A percentile compares a stretch with the other conserved stretches of the same genome.
phyloP scores from a whole-genome alignment of 179 eudicot genomes.

The Camellia oleifera region DNA sequence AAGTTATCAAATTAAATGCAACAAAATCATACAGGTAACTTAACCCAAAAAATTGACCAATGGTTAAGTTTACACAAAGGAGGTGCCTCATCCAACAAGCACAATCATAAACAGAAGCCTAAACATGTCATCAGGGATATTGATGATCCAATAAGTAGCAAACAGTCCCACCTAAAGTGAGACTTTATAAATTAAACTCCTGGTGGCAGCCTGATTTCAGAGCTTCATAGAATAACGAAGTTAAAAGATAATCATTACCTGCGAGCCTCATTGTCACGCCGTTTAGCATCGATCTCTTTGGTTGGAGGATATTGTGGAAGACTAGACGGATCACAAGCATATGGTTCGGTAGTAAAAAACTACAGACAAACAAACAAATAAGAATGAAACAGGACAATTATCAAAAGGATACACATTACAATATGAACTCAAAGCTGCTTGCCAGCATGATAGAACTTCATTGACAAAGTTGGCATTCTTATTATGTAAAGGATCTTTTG shows the following conservation, averaged over 20 bases:
- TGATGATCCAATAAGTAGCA: neutral
- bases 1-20: neutral
- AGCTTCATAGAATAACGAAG: neutral
- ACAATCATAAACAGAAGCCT: constrained; percentile 5
- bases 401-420: neutral
- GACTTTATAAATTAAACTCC: neutral
- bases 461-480: neutral
- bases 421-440: neutral
- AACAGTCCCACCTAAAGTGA: neutral
- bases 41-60: neutral
- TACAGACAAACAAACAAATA: constrained; percentile 24
- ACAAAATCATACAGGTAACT: neutral
- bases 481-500: neutral
- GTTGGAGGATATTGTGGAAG: constrained; percentile 83
- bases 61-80: neutral
- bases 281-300: constrained; percentile 87
- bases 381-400: neutral
- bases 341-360: constrained; percentile 74
- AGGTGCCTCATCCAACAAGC: neutral
- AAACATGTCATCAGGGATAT: neutral
- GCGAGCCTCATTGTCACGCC: constrained; percentile 84
- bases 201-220: neutral
- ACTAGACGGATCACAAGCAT: constrained; percentile 79
- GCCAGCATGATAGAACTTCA: neutral
- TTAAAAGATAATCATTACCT: constrained; percentile 35